Evolutionary conservation across 2,329 filamentous ascomycete species (phyloP), one percentile per base, ranked within the genome.

Genomic region (Fusarium buxicola): DNA sequence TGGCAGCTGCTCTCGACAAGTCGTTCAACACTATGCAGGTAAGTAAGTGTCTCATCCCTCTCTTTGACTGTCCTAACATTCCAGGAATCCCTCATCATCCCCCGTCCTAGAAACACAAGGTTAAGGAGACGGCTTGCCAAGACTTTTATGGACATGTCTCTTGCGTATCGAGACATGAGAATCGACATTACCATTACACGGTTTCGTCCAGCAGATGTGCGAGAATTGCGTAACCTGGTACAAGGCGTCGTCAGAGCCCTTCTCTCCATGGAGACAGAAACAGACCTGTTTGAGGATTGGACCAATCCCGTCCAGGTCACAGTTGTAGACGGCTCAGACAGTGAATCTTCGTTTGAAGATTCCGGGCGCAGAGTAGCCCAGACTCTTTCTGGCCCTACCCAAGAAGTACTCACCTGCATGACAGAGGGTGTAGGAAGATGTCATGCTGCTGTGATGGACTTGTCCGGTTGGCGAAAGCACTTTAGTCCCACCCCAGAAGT

Each of bases 121-220:
- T 75, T 59, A 4, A 78, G 81, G 28, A 76, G 81, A 38, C 75
- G 78, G 32, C 73, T 88, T 15, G 78, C 81, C 5, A 79, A 78
- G 58, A 78, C 80, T 1, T 86, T 86, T 55, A 83, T 87, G 56
- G 80, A 84, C 54, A 75, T 87, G 50, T 86, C 85, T 12, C 77
- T 84, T 59, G 81, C 81, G 3, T 81, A 84, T 57, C 78, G 85
- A 69, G 85, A 88, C 63, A 78, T 87, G 56, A 78, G 79, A 11
- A 78, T 86, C 48, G 85, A 87, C 50, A 77, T 86, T n/a, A 83
- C 84, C 2, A 72, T 86, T 5, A 85, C 83, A 2, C 77, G 80
- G 1, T 84, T 86, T 55, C 73, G 72, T 10, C 83, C 84, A 2
- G 72, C 76, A 10, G 84, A 87, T 66, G 75, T 85, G 16, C 72